Evolutionary conservation across 202 grass and related monocot species (phyloP).

Genomic region (Miscanthus sacchariflorus): DNA sequence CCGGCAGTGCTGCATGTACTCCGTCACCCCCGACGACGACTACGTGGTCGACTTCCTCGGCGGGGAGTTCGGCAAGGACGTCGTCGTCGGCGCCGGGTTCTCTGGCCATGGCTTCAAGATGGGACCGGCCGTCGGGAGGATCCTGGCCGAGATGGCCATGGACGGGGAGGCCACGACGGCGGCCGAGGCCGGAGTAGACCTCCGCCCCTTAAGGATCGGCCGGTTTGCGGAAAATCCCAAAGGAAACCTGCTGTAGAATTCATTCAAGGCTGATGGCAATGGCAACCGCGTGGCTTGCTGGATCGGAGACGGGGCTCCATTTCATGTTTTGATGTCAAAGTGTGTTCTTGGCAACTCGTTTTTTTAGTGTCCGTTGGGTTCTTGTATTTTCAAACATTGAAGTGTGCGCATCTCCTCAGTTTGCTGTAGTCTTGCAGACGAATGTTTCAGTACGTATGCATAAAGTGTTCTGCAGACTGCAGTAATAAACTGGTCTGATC

Average conservation of each 20-base stretch:
- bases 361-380: neutral
- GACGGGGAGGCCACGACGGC: constrained; percentile 47
- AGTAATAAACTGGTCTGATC: neutral
- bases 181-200: constrained; percentile 58
- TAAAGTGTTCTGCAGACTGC: neutral
- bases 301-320: neutral
- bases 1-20: constrained; percentile 87
- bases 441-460: neutral
- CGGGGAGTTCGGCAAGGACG: constrained; percentile 75
- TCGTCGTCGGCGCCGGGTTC: constrained; percentile 81
- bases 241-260: constrained; percentile 50
- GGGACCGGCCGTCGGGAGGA: constrained; percentile 69
- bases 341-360: neutral
- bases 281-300: neutral
- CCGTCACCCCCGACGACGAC: constrained; percentile 83
- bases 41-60: constrained; percentile 77
- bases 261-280: neutral
- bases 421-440: neutral
- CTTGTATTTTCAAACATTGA: neutral
- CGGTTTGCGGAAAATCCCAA: constrained; percentile 62
- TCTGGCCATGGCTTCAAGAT: constrained; percentile 91
- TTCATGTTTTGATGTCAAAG: neutral
- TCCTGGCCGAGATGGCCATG: constrained; percentile 75
- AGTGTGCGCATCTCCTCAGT: neutral
- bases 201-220: constrained; percentile 52